Evolutionary conservation across 139 green algal species (phyloP).

Genomic region (Chlorella sp.): DNA sequence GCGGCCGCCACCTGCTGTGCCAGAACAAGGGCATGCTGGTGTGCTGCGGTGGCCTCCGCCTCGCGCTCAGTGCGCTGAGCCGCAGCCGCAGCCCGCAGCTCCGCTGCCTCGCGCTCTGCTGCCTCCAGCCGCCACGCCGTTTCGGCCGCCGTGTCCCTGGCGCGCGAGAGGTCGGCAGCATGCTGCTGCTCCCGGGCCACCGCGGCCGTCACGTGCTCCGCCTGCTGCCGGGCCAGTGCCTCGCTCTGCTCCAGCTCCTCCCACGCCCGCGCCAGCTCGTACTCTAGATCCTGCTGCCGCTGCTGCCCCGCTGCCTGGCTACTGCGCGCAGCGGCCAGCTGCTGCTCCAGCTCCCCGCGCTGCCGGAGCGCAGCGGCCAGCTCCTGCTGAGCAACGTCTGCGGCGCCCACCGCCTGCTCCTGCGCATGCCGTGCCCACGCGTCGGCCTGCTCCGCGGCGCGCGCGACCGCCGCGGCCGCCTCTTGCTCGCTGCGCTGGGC

Average conservation of each 20-base stretch:
- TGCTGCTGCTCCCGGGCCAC: too few relatives aligned
- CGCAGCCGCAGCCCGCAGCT: neutral
- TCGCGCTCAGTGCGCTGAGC: too few relatives aligned
- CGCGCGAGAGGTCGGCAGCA: too few relatives aligned
- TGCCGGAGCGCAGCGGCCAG: neutral
- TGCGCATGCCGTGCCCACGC: neutral
- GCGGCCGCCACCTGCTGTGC: conserved; percentile 42
- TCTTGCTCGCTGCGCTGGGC: conserved; percentile 9
- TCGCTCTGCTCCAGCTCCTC: conserved; percentile 59
- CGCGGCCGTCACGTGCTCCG: conserved; percentile 25
- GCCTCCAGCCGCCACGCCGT: too few relatives aligned
- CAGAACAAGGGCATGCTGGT: conserved; percentile 1
- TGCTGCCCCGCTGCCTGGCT: conserved; percentile 6
- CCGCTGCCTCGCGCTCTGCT: neutral
- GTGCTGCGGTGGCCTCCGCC: neutral
- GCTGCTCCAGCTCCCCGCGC: neutral
- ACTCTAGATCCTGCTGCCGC: conserved; percentile 39
- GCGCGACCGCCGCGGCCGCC: neutral
- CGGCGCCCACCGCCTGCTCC: neutral
- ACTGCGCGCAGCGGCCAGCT: neutral
- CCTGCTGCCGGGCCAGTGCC: conserved; percentile 29
- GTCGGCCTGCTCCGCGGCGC: neutral
- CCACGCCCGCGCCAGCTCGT: conserved; percentile 20
- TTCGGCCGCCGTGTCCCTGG: too few relatives aligned
- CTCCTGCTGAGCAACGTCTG: neutral